Conservation (phyloP, 257 asterid species). For the Solanum chiquidenum region DNA sequence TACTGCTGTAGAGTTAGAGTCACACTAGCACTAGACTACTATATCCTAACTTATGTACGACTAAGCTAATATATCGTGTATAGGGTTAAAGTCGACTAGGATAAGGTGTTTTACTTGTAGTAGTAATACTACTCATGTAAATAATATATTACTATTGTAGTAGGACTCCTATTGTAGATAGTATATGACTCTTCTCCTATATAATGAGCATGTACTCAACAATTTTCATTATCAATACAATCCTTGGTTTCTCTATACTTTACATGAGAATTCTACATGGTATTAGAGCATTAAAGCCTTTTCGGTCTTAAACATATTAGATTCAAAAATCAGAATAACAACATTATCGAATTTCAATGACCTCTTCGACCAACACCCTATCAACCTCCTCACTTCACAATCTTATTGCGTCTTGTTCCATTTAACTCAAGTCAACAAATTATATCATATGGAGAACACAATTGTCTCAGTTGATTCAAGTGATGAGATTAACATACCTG, state of each 20-base stretch:
- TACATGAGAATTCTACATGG: not conserved
- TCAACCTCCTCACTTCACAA: not conserved
- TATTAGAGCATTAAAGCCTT: not conserved
- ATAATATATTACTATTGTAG: no score
- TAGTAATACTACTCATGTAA: not conserved
- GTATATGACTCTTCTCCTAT: not conserved
- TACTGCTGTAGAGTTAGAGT: not conserved
- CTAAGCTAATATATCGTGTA: not conserved
- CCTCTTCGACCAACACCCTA: not conserved
- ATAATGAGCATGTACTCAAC: not conserved
- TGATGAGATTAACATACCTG: not conserved
- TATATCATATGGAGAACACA: not conserved
- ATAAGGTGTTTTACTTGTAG: not conserved
- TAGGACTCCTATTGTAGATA: not conserved
- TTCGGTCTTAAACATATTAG: not conserved
- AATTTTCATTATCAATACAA: no score
- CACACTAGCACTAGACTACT: not conserved
- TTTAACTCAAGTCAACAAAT: not conserved
- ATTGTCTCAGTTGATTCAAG: not conserved
- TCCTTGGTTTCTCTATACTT: not conserved
- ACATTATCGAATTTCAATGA: no score
- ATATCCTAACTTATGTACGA: not conserved
- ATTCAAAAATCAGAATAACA: not conserved
- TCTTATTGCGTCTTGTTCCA: not conserved
- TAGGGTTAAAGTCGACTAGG: not conserved